Percentiles rank a stretch among this genome's conserved stretches.
Conservation (phyloP, 192 early-diverging fungal genomes). For the Entomortierella lignicola region DNA sequence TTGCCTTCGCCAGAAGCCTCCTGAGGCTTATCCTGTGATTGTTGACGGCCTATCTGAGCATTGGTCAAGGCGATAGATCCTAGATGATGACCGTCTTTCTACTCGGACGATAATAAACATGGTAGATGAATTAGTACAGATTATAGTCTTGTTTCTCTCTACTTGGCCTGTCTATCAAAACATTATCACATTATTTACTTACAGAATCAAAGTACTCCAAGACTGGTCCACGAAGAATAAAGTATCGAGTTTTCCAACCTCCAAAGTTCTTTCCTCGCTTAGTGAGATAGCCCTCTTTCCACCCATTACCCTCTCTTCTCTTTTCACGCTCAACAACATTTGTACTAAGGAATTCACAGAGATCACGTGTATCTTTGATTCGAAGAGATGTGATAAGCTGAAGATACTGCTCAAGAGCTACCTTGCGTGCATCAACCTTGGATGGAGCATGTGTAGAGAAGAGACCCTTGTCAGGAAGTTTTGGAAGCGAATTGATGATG, state of each 20-base stretch:
- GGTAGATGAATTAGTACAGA: too few relatives aligned
- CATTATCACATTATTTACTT: slow-evolving; percentile 38
- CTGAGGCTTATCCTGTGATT: slow-evolving; percentile 40
- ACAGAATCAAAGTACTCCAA: slow-evolving; percentile 88
- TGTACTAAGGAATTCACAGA: slow-evolving; percentile 85
- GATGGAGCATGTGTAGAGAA: slow-evolving; percentile 85
- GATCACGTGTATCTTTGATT: slow-evolving; percentile 69
- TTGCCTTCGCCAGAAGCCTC: slow-evolving; percentile 20
- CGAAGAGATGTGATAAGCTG: slow-evolving; percentile 74
- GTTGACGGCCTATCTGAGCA: slow-evolving; percentile 75
- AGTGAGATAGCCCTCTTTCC: slow-evolving; percentile 89
- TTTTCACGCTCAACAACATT: slow-evolving; percentile 67
- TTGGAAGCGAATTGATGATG: slow-evolving; percentile 69
- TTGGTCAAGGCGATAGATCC: slow-evolving; percentile 82
- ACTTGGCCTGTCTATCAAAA: background rate
- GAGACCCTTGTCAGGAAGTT: slow-evolving; percentile 87
- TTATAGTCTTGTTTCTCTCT: too few relatives aligned
- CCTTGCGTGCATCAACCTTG: slow-evolving; percentile 89
- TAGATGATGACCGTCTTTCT: slow-evolving; percentile 78
- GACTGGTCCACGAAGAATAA: slow-evolving; percentile 73
- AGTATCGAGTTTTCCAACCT: slow-evolving; percentile 95
- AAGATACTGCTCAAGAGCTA: slow-evolving; percentile 88
- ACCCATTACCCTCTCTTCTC: slow-evolving; percentile 43
- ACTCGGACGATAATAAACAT: slow-evolving; percentile 6
- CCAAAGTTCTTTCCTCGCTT: slow-evolving; percentile 98